These are phyloP conservation scores for Cicer pinnatifidum DNA, from an alignment of 306 rosid genomes.

Conservation along the genomic window DNA sequence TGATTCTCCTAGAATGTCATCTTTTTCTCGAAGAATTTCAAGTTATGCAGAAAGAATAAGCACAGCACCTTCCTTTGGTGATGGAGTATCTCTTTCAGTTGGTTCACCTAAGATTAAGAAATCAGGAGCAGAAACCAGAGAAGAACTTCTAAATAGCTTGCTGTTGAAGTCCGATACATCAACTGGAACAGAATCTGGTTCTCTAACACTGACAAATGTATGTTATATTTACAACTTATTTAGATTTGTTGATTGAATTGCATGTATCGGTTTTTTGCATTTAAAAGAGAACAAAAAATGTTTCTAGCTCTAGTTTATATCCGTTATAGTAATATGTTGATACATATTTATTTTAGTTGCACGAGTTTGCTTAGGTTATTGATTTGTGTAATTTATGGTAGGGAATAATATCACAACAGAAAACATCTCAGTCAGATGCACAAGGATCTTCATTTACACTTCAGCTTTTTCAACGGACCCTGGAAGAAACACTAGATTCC, in stretches of 20 bases:
- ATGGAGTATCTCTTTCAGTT: conserved; percentile 63
- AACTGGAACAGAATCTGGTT: conserved; percentile 59
- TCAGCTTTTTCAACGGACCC: conserved; percentile 89
- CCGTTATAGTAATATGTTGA: conserved; percentile 2
- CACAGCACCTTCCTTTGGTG: conserved; percentile 69
- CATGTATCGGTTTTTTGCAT: conserved; percentile 23
- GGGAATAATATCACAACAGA: conserved; percentile 72
- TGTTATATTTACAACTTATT: conserved; percentile 43
- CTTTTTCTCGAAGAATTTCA: conserved; percentile 77
- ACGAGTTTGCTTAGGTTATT: conserved; percentile 38
- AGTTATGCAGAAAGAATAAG: conserved; percentile 94
- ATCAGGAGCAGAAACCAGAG: conserved; percentile 86
- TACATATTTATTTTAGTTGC: conserved; percentile 15
- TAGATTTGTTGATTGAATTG: conserved; percentile 34
- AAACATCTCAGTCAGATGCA: conserved; percentile 66
- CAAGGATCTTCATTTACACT: conserved; percentile 89
- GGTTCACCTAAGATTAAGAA: conserved; percentile 94
- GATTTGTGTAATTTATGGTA: conserved; percentile 46
- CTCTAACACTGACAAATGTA: conserved; percentile 67
- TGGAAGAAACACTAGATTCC: conserved; percentile 84
- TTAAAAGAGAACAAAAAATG: conserved; percentile 2
- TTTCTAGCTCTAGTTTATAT: conserved; percentile 19
- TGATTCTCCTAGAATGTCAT: conserved; percentile 62
- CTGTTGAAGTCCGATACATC: conserved; percentile 69
- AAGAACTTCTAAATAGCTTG: conserved; percentile 73